Evolutionary conservation across 805 yeast species (phyloP).

Genomic region (Yueomyces sinensis): DNA sequence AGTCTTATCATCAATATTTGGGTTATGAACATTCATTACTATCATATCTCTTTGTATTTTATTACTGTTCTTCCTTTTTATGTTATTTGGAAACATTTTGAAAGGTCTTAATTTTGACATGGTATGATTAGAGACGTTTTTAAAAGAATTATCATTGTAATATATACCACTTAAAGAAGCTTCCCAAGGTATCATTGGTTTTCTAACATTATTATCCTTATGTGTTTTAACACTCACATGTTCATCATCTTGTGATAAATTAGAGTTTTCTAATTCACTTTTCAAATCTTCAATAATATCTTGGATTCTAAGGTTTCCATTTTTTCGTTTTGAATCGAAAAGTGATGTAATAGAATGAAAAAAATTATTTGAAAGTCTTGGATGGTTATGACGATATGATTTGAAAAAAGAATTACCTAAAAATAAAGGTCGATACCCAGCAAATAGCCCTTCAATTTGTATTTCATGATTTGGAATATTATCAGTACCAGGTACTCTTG

Average conservation of each 20-base stretch:
- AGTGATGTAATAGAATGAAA: slow-evolving; percentile 5
- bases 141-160: slow-evolving; percentile 22
- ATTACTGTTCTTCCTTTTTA: slow-evolving; percentile 72
- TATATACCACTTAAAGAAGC: slow-evolving; percentile 26
- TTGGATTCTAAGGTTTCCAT: slow-evolving; percentile 7
- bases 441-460: slow-evolving; percentile 29
- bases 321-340: neutral
- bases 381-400: slow-evolving; percentile 1
- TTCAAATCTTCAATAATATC: slow-evolving; percentile 11
- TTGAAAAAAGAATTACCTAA: slow-evolving; percentile 24
- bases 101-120: slow-evolving; percentile 27
- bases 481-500: slow-evolving; percentile 19
- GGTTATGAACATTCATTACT: slow-evolving; percentile 21
- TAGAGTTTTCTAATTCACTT: slow-evolving; percentile 2
- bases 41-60: slow-evolving; percentile 55
- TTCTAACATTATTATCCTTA: slow-evolving; percentile 5
- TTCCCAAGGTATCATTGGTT: slow-evolving; percentile 28
- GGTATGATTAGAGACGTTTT: slow-evolving; percentile 25
- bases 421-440: slow-evolving; percentile 34
- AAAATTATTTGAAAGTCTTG: slow-evolving; percentile 10
- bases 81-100: slow-evolving; percentile 32
- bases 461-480: slow-evolving; percentile 16
- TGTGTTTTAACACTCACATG: neutral
- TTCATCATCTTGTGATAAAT: neutral
- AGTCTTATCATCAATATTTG: slow-evolving; percentile 19